Percentiles rank a stretch among this genome's conserved stretches.
Evolutionary conservation across 495 filamentous ascomycete genomes (phyloP).

Genomic region (Tuber microsphaerosporum): DNA sequence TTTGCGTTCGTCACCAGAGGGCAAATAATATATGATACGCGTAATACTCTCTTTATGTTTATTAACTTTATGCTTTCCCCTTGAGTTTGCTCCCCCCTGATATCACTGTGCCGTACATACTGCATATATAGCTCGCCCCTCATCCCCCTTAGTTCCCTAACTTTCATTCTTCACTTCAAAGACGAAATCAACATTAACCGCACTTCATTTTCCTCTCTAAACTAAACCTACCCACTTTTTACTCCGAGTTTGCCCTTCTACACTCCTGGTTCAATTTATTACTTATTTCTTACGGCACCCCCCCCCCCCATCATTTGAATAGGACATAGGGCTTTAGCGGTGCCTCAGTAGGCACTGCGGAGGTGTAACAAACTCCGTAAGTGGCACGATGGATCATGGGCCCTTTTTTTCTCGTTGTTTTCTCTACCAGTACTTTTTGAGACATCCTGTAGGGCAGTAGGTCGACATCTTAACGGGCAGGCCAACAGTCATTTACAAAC

Average conservation of each 20-base stretch:
- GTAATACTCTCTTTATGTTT: not conserved
- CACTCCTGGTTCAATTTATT: not conserved
- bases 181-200: not conserved
- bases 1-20: not conserved
- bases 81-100: not conserved
- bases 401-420: not conserved
- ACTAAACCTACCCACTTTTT: not conserved
- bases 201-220: not conserved
- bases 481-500: not conserved
- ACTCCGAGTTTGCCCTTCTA: not conserved
- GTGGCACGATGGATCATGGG: not conserved
- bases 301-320: not conserved
- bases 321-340: not conserved
- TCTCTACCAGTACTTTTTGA: not conserved
- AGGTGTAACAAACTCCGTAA: not conserved
- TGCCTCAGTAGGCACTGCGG: not conserved
- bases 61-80: not conserved
- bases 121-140: not conserved
- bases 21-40: not conserved
- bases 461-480: not conserved
- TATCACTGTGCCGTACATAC: not conserved
- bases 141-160: conserved; percentile 7
- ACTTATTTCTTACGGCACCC: not conserved
- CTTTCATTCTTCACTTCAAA: conserved; percentile 7
- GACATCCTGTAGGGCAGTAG: not conserved